Evolutionary conservation across 768 basidiomycete genomes (phyloP), one percentile per base, ranked within the genome.

Genomic region (Coprinopsis sp.): DNA sequence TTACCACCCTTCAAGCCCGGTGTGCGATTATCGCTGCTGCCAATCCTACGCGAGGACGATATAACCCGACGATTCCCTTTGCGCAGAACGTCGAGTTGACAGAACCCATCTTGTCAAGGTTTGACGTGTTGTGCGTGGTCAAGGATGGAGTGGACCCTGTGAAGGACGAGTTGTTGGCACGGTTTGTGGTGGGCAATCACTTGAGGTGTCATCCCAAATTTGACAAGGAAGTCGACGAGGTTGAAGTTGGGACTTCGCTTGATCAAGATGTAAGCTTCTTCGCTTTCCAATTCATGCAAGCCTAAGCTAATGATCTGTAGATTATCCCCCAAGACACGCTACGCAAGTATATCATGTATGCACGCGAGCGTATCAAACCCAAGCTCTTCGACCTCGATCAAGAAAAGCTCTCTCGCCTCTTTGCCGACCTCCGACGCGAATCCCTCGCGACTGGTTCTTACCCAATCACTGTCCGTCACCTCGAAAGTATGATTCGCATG

Each of bases 401-500:
- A 60, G 92, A 97, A 60, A 98, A 98, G 68, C 78, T 98, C 19
- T 74, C 93, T 5, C 77, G 84, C n/a, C 78, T 99, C 33, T 99
- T 96, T 64, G 85, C 91, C 18, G 96, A 99, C 63, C 76, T 99
- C 24, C 85, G 96, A 28, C 86, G 93, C 52, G 96, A 99, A 63
- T 98, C 95, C 4, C 73, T 92, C 56, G 92, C 92, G 16, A 99
- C 96, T 2, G 95, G 95, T n/a, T 97, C 95, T 18, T 96, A 91
- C 68, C 96, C 96, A 2, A 96, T 99, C 62, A 99, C 96, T 7
- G 87, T 98, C 39, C 90, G 96, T 47, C 96, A 98, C 60, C 67
- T 99, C 49, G 96, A 99, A 69, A 95, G 92, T 62, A 96, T 96
- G 90, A 98, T 99, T 67, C 86, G 96, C 31, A 98, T 98, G 95